Conservation (phyloP, 371 early-diverging fungal species). For the Gilbertella persicaria region DNA sequence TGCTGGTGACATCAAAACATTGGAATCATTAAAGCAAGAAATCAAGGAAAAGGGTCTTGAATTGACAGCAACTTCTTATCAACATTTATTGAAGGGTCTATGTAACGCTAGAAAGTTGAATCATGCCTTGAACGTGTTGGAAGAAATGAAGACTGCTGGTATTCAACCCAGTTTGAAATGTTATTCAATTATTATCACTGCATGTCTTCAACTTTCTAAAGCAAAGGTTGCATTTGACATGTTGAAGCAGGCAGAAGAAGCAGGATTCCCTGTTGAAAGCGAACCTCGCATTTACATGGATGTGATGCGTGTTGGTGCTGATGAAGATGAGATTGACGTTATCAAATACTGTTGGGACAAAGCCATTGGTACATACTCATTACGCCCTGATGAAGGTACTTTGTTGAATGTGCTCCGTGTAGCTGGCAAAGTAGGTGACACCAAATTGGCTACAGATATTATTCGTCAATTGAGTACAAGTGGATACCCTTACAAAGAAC, state of each 20-base stretch:
- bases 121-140: conserved; percentile 49
- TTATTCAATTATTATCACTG: conserved; percentile 40
- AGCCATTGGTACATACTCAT: conserved; percentile 33
- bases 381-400: conserved; percentile 66
- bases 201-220: conserved; percentile 38
- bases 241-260: conserved; percentile 53
- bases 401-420: conserved; percentile 59
- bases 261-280: conserved; percentile 38
- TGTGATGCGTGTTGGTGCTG: conserved; percentile 50
- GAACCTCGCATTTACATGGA: conserved; percentile 48
- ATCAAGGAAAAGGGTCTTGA: conserved; percentile 40
- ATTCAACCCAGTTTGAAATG: conserved; percentile 37
- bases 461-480: conserved; percentile 56
- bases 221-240: conserved; percentile 45
- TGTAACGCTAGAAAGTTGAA: conserved; percentile 41
- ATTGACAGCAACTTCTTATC: conserved; percentile 38
- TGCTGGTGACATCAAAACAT: conserved; percentile 21
- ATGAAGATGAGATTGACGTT: conserved; percentile 39
- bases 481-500: conserved; percentile 62
- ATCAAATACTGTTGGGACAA: conserved; percentile 58
- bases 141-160: conserved; percentile 43
- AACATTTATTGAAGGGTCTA: conserved; percentile 46
- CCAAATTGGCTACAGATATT: conserved; percentile 58
- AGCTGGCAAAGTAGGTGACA: conserved; percentile 62
- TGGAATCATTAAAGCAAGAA: conserved; percentile 25